Evolutionary conservation across 2,329 filamentous ascomycete species (phyloP), one percentile per base, ranked within the genome.

Genomic region (Fusarium heterosporum): DNA sequence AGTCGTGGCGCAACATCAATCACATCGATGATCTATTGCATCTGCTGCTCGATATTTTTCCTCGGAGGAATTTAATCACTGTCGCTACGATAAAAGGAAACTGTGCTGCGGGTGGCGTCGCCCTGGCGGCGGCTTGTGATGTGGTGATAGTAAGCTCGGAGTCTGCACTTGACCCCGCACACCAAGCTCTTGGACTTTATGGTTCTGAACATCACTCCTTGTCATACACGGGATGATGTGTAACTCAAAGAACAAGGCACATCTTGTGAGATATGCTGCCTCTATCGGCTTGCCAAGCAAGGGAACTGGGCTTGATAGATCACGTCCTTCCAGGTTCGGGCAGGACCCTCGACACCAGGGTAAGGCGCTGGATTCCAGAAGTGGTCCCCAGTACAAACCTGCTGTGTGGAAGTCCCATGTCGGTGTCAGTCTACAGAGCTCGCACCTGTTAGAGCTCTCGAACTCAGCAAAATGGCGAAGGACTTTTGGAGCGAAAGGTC

Each of bases 1-100:
- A 67, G 26, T 64, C 64, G 4, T 67, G 64, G 64, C 30, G n/a
- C 4, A 64, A 64, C n/a, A 64, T 64, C 26, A 64, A 64, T 29
- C 59, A 52, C n/a, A 64, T 64, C 3, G 46, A 64, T 12, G 61
- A 64, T 12, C 45, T 64, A 9, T 59, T 64, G 11, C 41, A 52
- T 1, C 42, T 28, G 11, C 26, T 64, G 2, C 30, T 64, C 1
- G 34, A 64, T 8, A 6, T 12, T 2, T 64, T 64, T 8, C 59
- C 61, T 2, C 51, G 39, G 1, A 58, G 43, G 7, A 43, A 47
- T 2, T 3, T 64, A 6, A 49, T 42, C 4, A 67, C 64, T 1
- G 38, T 67, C 13, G 47, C 64, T 2, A 63, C 63, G 4, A 28
- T 67, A 12, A 53, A 63, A 49, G 64, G 64, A 3, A 67, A 67